Evolutionary conservation across 176 grass and related monocot species (phyloP), one percentile per base, ranked within the genome.

Genomic region (Leersia perrieri): DNA sequence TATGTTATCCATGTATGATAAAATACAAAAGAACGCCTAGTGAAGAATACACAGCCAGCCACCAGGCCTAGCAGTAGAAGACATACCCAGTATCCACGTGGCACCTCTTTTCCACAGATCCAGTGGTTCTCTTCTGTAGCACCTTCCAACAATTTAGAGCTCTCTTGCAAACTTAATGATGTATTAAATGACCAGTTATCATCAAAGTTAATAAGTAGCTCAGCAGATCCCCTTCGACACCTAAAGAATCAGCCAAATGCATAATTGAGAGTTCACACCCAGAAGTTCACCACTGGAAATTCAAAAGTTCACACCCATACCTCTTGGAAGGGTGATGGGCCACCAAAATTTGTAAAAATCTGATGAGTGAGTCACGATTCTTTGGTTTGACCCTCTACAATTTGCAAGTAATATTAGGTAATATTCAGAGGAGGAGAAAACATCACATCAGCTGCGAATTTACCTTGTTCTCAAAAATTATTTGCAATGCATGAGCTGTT

Each of bases 271-370:
- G n/a, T n/a, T n/a, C n/a, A n/a, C n/a, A n/a, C n/a, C n/a, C n/a
- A n/a, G n/a, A n/a, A n/a, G n/a, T n/a, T n/a, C 8, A 44, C 58
- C 33, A 65, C 18, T n/a, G 67, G 32, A 72, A 76, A 77, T 63
- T 77, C 33, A 73, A 77, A 70, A 53, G 13, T 63, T 15, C 55
- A 88, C n/a, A 7, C 28, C 22, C 53, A 42, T 86, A 99, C 96
- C 88, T 95, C 92, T 91, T 99, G 61, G 96, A 99, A 70, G 96
- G 96, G 93, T 99, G 96, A 86, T 93, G 96, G 74, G 87, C 76
- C 66, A 89, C 92, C 75, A 93, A 91, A 95, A 95, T 94, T 87
- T 99, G 96, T 63, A 93, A 86, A 83, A 99, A 95, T 76, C 86
- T 95, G 82, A 99, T 60, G 45, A 99, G 92, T 25, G 92, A 60